Percentiles rank a stretch among this genome's conserved stretches.
These are phyloP conservation scores for Paramyrothecium sp. DNA, from an alignment of 2,329 filamentous ascomycete genomes.

Conservation along the genomic window DNA sequence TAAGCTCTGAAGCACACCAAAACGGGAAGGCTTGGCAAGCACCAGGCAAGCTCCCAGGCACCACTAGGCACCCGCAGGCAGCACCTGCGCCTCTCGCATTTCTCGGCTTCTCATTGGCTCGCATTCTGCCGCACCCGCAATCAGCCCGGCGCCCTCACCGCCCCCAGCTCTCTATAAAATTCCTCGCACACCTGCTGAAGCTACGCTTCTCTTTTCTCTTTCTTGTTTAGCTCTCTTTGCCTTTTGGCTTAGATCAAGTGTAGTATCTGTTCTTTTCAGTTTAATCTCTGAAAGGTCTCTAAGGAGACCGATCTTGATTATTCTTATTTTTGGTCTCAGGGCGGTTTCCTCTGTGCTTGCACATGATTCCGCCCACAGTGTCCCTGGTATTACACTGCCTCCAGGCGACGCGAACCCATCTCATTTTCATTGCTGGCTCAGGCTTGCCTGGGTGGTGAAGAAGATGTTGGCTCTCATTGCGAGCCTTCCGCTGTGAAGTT, in stretches of 20 bases:
- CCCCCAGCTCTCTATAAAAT: constrained; percentile 22
- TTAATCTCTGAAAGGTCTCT: constrained; percentile 89
- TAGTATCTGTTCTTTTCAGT: constrained; percentile 98
- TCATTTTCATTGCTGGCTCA: constrained; percentile 37
- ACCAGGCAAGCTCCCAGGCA: background rate
- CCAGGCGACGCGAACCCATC: constrained; percentile 39
- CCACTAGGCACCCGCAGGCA: constrained; percentile 1
- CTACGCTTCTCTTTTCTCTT: constrained; percentile 24
- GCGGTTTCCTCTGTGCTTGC: constrained; percentile 39
- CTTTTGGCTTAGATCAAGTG: constrained; percentile 85
- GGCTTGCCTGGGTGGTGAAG: constrained; percentile 37
- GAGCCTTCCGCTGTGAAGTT: too few species aligned
- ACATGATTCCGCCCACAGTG: constrained; percentile 37
- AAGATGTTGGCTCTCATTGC: too few species aligned
- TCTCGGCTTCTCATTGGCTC: constrained; percentile 3
- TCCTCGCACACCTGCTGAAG: constrained; percentile 7
- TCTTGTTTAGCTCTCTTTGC: constrained; percentile 43
- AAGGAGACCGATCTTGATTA: constrained; percentile 75
- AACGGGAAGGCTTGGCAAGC: background rate
- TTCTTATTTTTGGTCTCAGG: constrained; percentile 58
- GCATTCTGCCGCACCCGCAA: constrained; percentile 16
- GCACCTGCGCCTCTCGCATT: background rate
- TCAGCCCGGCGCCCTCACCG: constrained; percentile 12
- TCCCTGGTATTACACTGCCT: constrained; percentile 46
- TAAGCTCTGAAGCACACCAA: background rate